A percentile compares a stretch with the other conserved stretches of the same genome.
Evolutionary conservation across 208 protist species (phyloP).

Genomic region (Acanthamoeba royreba): DNA sequence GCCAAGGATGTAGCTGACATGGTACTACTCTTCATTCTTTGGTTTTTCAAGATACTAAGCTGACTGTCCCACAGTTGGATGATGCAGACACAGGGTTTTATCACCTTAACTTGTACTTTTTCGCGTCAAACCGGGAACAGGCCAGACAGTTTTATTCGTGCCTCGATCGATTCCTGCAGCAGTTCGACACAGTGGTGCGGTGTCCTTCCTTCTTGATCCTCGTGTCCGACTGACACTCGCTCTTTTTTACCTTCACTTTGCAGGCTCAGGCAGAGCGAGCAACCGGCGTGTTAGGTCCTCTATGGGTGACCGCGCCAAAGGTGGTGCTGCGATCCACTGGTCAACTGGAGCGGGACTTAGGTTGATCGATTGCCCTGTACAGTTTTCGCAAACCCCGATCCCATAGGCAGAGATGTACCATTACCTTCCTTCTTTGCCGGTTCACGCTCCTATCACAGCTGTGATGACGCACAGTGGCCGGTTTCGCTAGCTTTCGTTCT

Average conservation of each 20-base stretch:
- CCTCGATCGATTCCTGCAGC: background rate
- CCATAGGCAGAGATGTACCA: no score
- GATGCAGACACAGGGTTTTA: background rate
- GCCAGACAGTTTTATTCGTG: background rate
- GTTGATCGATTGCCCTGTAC: no score
- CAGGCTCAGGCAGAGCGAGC: background rate
- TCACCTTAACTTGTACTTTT: background rate
- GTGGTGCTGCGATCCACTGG: background rate
- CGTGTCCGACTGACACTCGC: background rate
- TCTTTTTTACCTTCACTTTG: background rate
- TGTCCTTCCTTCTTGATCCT: background rate
- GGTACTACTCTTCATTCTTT: no score
- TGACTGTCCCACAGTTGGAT: background rate
- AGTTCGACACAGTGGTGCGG: background rate
- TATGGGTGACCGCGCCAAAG: background rate
- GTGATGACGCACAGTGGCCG: no score
- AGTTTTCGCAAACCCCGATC: no score
- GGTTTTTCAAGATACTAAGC: background rate
- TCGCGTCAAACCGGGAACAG: background rate
- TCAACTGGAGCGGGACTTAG: background rate
- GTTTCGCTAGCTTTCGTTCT: no score
- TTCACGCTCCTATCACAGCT: no score
- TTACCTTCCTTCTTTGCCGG: no score
- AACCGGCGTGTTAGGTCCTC: background rate
- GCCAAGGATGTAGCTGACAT: no score